Evolutionary conservation across 768 basidiomycete species (phyloP).

Genomic region (Panellus pusillus): DNA sequence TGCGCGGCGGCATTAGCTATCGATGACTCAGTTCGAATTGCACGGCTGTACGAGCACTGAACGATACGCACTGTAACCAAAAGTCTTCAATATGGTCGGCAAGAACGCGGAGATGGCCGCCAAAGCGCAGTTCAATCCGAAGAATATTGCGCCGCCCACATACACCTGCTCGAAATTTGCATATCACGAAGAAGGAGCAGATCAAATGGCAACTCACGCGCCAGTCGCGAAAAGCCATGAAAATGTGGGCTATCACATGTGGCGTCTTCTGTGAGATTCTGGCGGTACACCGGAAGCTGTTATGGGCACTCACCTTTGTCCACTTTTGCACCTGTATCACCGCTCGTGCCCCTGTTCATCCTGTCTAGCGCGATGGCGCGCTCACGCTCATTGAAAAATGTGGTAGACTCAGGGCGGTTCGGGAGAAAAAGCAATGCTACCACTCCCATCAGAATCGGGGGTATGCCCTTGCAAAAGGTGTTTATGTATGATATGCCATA

Average conservation of each 20-base stretch:
- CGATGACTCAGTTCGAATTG: constrained; percentile 6
- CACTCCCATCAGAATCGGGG: constrained; percentile 63
- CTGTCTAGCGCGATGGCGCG: constrained; percentile 64
- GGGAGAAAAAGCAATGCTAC: constrained; percentile 49
- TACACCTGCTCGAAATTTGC: constrained; percentile 46
- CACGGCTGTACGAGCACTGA: background rate
- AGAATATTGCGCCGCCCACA: constrained; percentile 70
- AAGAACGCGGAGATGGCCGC: constrained; percentile 83
- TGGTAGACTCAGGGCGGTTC: constrained; percentile 56
- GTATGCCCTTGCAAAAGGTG: constrained; percentile 53
- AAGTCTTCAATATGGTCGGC: constrained; percentile 76
- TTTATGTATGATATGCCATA: background rate
- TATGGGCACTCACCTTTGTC: constrained; percentile 49
- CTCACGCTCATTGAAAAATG: constrained; percentile 42
- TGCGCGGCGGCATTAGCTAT: constrained; percentile 67
- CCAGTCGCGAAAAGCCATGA: constrained; percentile 70
- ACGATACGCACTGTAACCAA: constrained; percentile 61
- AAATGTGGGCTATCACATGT: constrained; percentile 51
- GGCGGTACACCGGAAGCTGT: too few species aligned
- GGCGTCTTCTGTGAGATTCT: background rate
- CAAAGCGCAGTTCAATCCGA: constrained; percentile 73
- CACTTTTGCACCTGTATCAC: constrained; percentile 63
- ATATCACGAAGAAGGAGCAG: background rate
- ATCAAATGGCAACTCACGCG: constrained; percentile 42
- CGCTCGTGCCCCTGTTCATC: constrained; percentile 64